These are phyloP conservation scores for Sanghuangporus sanghuang DNA, from an alignment of 1,284 basidiomycete species.

Conservation along the genomic window DNA sequence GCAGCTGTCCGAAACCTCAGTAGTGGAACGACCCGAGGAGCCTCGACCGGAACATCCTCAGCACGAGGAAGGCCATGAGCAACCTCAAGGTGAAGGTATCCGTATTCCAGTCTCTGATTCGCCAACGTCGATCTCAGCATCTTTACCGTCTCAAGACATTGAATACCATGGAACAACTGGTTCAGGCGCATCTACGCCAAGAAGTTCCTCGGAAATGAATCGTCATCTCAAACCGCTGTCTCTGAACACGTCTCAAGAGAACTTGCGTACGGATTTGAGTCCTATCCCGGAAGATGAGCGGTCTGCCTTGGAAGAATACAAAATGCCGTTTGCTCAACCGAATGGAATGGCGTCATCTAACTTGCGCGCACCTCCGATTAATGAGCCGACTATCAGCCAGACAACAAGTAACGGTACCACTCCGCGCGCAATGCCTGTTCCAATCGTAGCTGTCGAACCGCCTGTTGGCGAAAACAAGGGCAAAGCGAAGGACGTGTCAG, in stretches of 20 bases:
- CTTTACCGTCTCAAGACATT: slow-evolving; percentile 3
- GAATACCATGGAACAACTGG: not conserved
- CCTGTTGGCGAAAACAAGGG: slow-evolving; percentile 8
- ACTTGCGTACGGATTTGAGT: slow-evolving; percentile 9
- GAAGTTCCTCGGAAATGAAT: not conserved
- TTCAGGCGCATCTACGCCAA: not conserved
- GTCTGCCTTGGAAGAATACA: slow-evolving; percentile 12
- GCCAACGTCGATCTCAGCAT: slow-evolving; percentile 7
- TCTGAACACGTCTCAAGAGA: slow-evolving; percentile 2
- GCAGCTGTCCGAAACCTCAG: slow-evolving; percentile 9
- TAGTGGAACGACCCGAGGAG: slow-evolving; percentile 1
- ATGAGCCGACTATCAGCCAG: not conserved
- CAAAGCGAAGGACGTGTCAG: slow-evolving; percentile 5
- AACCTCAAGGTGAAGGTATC: slow-evolving; percentile 6
- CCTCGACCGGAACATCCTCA: not conserved
- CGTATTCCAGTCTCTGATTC: slow-evolving; percentile 18
- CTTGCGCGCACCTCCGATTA: slow-evolving; percentile 1
- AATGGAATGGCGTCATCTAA: not conserved
- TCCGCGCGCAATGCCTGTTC: slow-evolving; percentile 1
- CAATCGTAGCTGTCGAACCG: not conserved
- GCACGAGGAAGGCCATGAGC: not conserved
- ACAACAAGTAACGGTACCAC: slow-evolving; percentile 10
- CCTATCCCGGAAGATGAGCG: slow-evolving; percentile 14
- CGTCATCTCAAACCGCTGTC: slow-evolving; percentile 5
- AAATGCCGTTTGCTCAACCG: not conserved